Conservation (phyloP, 352 stramenopile genomes). For the Pythium chondricola region DNA sequence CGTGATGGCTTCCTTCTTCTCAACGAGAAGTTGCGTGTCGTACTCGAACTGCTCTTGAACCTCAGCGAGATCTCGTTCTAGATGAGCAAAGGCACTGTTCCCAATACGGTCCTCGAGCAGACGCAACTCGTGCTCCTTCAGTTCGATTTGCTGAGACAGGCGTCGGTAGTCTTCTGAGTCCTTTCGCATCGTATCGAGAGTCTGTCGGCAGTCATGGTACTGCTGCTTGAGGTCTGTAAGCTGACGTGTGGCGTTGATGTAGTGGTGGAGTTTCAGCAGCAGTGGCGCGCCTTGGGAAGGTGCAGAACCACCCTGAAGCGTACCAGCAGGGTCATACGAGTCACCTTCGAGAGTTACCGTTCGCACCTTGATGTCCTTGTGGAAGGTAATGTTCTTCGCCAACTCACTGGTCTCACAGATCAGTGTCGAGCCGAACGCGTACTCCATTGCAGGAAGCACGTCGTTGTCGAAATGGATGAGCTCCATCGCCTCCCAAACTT, state of each 20-base stretch:
- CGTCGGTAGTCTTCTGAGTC: constrained; percentile 70
- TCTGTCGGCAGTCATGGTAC: constrained; percentile 48
- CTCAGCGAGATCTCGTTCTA: constrained; percentile 63
- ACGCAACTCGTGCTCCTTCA: constrained; percentile 78
- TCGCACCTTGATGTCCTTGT: constrained; percentile 91
- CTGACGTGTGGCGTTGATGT: constrained; percentile 65
- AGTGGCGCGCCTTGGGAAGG: constrained; percentile 70
- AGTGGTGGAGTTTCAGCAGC: constrained; percentile 72
- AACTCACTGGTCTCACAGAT: constrained; percentile 95
- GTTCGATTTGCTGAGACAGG: constrained; percentile 68
- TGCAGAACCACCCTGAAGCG: constrained; percentile 89
- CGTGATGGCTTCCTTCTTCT: constrained; percentile 61
- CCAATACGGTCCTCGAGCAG: constrained; percentile 78
- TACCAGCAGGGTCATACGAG: constrained; percentile 97
- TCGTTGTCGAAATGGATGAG: constrained; percentile 96
- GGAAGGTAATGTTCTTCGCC: constrained; percentile 83
- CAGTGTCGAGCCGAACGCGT: constrained; percentile 98
- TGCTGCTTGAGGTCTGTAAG: constrained; percentile 65
- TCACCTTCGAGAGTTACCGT: constrained; percentile 98
- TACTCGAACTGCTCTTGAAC: constrained; percentile 70
- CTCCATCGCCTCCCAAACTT: constrained; percentile 92
- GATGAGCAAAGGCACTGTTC: constrained; percentile 68
- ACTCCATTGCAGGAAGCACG: constrained; percentile 94
- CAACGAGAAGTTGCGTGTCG: constrained; percentile 51
- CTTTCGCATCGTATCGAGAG: constrained; percentile 67